These are phyloP conservation scores for Fusarium nygamai DNA, from an alignment of 2,329 filamentous ascomycete genomes.

Conservation along the genomic window DNA sequence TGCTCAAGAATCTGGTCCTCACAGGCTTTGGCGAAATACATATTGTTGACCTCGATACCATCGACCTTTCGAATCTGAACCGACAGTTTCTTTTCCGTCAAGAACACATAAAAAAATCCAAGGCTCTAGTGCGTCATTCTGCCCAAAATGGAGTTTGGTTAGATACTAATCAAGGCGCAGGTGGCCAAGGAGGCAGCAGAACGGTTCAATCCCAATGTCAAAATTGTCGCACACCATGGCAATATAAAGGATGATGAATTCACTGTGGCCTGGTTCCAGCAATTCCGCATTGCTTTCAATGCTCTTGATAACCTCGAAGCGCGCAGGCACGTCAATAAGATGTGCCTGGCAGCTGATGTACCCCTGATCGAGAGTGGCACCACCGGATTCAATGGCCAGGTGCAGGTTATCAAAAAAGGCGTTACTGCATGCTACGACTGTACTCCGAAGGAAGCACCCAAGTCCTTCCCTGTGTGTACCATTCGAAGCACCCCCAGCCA, in stretches of 20 bases:
- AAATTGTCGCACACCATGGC: constrained; percentile 87
- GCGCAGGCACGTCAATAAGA: constrained; percentile 92
- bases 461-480: constrained; percentile 95
- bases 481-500: constrained; percentile 96
- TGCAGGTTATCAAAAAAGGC: constrained; percentile 94
- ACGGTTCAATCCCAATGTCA: constrained; percentile 88
- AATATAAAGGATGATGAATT: constrained; percentile 95
- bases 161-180: constrained; percentile 55
- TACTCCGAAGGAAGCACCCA: constrained; percentile 86
- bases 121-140: constrained; percentile 76
- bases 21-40: constrained; percentile 93
- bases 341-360: constrained; percentile 92
- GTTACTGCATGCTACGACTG: constrained; percentile 97
- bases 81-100: constrained; percentile 96
- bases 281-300: constrained; percentile 91
- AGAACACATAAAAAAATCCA: constrained; percentile 98
- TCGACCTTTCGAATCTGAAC: constrained; percentile 97
- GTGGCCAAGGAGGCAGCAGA: constrained; percentile 92
- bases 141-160: constrained; percentile 3
- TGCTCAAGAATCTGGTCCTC: constrained; percentile 95
- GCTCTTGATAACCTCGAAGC: constrained; percentile 96
- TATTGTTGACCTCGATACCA: constrained; percentile 96
- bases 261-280: constrained; percentile 86
- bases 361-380: constrained; percentile 96
- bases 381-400: constrained; percentile 96